Evolutionary conservation across 805 yeast species (phyloP).

Genomic region (Starmerella stigmatis): DNA sequence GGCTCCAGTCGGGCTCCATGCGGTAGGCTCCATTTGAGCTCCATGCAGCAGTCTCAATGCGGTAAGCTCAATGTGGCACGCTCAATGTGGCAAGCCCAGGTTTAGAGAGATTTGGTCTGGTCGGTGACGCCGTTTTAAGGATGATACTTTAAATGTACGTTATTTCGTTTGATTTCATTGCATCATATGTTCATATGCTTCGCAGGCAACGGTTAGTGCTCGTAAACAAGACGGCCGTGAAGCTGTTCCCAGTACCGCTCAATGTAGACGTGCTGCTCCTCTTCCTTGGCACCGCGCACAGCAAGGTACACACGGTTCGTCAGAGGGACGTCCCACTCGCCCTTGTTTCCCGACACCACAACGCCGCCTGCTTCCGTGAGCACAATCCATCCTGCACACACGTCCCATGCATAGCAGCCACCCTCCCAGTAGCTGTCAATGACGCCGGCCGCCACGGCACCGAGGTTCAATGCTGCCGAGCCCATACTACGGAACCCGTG

Average conservation of each 20-base stretch:
- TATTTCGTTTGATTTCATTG: too few species aligned
- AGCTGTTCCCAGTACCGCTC: constrained; percentile 43
- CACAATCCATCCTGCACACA: constrained; percentile 58
- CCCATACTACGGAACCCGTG: constrained; percentile 56
- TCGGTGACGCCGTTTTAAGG: too few species aligned
- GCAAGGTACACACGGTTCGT: constrained; percentile 47
- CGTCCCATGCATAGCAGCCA: constrained; percentile 63
- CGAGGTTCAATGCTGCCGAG: constrained; percentile 54
- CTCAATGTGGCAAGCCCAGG: too few species aligned
- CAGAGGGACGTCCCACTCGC: constrained; percentile 40
- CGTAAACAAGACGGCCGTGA: constrained; percentile 38
- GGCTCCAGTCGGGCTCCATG: too few species aligned
- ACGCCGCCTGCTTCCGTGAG: constrained; percentile 50
- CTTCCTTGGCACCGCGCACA: constrained; percentile 43
- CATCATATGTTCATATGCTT: not conserved
- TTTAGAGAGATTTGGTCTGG: too few species aligned
- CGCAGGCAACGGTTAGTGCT: constrained; percentile 16
- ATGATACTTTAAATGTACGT: too few species aligned
- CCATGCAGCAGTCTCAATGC: too few species aligned
- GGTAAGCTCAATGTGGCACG: too few species aligned
- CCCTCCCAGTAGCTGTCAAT: constrained; percentile 61
- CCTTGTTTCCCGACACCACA: constrained; percentile 45
- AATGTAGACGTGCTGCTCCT: constrained; percentile 38
- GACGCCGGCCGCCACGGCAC: constrained; percentile 48
- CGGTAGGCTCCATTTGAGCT: too few species aligned